phyloP scores from a whole-genome alignment of 441 rosid genomes.

The Populus hybrid region DNA sequence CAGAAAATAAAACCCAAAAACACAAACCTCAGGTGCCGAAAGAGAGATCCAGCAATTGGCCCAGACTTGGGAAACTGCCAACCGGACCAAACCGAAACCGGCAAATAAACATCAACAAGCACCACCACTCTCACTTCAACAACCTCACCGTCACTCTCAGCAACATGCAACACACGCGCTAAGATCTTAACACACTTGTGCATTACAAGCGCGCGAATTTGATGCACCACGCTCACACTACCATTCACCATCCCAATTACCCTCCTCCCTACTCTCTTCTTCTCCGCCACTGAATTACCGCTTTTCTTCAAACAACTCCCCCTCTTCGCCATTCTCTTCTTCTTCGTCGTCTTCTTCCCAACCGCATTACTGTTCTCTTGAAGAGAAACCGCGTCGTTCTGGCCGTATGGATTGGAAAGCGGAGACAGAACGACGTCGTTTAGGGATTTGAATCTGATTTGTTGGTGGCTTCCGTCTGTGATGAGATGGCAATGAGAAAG shows the following conservation, averaged over 20 bases:
- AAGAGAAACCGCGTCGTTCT: neutral
- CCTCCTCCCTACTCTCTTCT: conserved; percentile 24
- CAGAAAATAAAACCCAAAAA: neutral
- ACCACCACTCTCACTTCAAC: conserved; percentile 53
- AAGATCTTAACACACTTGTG: conserved; percentile 53
- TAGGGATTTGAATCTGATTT: conserved; percentile 42
- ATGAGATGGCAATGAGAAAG: conserved; percentile 46
- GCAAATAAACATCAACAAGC: conserved; percentile 73
- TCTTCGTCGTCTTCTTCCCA: neutral
- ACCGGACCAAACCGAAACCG: conserved; percentile 60
- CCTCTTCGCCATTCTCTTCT: neutral
- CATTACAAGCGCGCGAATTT: conserved; percentile 51
- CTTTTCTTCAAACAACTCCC: neutral
- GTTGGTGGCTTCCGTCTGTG: conserved; percentile 26
- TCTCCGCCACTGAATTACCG: neutral
- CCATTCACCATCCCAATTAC: conserved; percentile 74
- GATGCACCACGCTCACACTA: conserved; percentile 69
- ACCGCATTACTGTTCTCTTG: neutral
- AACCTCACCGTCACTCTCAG: conserved; percentile 16
- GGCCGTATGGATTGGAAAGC: neutral
- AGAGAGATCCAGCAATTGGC: conserved; percentile 57
- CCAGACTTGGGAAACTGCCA: conserved; percentile 78
- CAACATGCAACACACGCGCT: conserved; percentile 41
- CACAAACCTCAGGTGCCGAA: conserved; percentile 67
- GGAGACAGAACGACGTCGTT: conserved; percentile 43